Conservation (phyloP, 208 protist genomes). For the Leishmania turanica region DNA sequence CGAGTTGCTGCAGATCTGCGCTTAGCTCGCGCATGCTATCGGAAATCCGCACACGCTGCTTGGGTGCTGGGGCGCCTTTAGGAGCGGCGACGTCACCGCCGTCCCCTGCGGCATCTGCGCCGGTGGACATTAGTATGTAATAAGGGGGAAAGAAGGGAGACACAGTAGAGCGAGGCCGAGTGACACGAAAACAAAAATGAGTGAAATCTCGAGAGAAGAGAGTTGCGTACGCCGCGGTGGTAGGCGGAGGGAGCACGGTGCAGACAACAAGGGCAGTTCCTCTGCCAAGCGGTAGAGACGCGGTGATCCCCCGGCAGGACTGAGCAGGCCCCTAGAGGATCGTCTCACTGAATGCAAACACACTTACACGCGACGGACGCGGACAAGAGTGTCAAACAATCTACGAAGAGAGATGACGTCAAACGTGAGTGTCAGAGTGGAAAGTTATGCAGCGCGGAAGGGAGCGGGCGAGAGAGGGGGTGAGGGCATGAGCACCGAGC, state of each 20-base stretch:
- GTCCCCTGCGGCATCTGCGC: background rate
- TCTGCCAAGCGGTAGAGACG: background rate
- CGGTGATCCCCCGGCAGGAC: background rate
- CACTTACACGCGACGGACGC: background rate
- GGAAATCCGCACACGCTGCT: constrained; percentile 16
- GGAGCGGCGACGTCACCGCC: background rate
- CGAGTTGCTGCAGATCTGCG: constrained; percentile 41
- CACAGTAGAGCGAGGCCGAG: background rate
- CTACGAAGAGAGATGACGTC: background rate
- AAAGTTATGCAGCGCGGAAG: background rate
- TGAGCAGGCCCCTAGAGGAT: background rate
- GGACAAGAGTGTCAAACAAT: background rate
- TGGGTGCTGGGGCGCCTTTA: background rate
- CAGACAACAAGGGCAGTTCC: background rate
- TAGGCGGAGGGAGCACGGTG: background rate
- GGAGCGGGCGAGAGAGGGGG: background rate
- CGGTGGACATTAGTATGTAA: background rate
- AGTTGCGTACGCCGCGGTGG: background rate
- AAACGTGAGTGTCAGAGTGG: too few relatives aligned
- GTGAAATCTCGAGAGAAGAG: background rate
- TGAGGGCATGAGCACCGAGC: background rate
- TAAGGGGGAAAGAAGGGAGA: background rate
- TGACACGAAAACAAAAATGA: background rate
- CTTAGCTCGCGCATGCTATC: constrained; percentile 49
- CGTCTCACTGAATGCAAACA: background rate